Base-by-base conservation (phyloP, 805 yeast species). In the Wickerhamomyces ciferrii region DNA sequence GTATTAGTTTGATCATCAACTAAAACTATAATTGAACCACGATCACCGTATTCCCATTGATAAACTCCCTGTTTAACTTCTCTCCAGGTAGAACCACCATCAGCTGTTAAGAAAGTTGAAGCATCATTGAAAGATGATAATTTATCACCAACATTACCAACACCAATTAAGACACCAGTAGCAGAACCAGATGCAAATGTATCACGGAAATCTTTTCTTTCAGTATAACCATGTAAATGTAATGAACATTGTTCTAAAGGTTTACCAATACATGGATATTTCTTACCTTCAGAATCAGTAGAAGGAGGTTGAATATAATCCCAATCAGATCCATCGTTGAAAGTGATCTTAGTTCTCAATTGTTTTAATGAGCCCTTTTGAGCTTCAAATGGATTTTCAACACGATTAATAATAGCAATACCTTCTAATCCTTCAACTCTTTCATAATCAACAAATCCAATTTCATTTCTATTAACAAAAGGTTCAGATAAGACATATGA, bases 1-100 rank as follows among this genome's bases (percentile, higher is more conserved):
- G 96, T 83, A 11, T 68, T 67, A 19, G 75, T 79, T 3, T 63
- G 68, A 15, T 77, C 78, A 38, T 80, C 72, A 3, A 84, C 91
- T 41, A 91, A 63, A 0, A 87, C 88, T 45, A 94, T 66, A 37
- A 94, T 75, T 0, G 96, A 83, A 13, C 99, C 99, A 53, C 88
- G 87, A 65, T 94, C 99, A 50, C 98, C 98, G 63, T 72, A 94
- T 63, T 91, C 98, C 98, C 98, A 94, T 79, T 86, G 84, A 56
- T 77, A 76, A 1, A 79, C 75, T 2, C 95, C 94, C 50, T 84
- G 79, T 45, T 66, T 73, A 27, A 92, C 69, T 63, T 88, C 96
- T 43, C 63, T 78, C 98, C 99, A 94, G 2, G 90, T 76, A 10
- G 80, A 66, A 47, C 99, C 99, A 2, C 94, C 99, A 66, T 94